Evolutionary conservation across 441 rosid genomes (phyloP), one percentile per base, ranked within the genome.

Genomic region (Kokia cookei): DNA sequence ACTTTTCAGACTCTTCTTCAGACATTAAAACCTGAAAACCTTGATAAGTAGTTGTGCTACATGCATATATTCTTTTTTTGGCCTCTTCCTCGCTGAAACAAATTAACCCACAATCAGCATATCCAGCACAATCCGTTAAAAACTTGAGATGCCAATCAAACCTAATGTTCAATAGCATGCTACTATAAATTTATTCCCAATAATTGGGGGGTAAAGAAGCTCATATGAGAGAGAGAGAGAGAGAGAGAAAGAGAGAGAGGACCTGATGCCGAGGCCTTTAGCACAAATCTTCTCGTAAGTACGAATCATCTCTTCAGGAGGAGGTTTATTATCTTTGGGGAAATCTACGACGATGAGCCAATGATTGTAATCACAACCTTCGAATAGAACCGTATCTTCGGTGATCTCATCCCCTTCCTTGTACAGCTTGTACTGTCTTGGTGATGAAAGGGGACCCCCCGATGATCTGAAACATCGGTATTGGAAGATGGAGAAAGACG

Each of bases 21-120:
- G 96, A 86, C 96, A 94, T 91, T 57, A 90, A 35, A 53, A 93
- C 99, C 78, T 94, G 99, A 88, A 94, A 94, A 2, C 99, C 99
- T 71, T 91, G 81, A 80, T 91, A 94, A 71, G 92, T 93, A 2
- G 97, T 91, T 50, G 98, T 94, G 84, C 98, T 93, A 84, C 99
- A 94, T 9, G 99, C 98, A 80, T 94, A 94, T 15, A 94, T 94
- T 73, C 58, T 91, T 66, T 78, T 71, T 76, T 93, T 91, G 6
- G 97, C 98, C 82, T 90, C 99, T 78, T 93, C 97, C 71, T 91
- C 78, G 54, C 99, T 93, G 81, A 74, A 78, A 76, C 76, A 60
- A 62, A 5, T 1, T 76, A 77, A 73, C 5, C 57, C 35, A 67
- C 22, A 78, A 45, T 73, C 57, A 78, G 26, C 66, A 47, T 5